Conservation (phyloP, 1,284 basidiomycete genomes). For the Leccinum discolor region DNA sequence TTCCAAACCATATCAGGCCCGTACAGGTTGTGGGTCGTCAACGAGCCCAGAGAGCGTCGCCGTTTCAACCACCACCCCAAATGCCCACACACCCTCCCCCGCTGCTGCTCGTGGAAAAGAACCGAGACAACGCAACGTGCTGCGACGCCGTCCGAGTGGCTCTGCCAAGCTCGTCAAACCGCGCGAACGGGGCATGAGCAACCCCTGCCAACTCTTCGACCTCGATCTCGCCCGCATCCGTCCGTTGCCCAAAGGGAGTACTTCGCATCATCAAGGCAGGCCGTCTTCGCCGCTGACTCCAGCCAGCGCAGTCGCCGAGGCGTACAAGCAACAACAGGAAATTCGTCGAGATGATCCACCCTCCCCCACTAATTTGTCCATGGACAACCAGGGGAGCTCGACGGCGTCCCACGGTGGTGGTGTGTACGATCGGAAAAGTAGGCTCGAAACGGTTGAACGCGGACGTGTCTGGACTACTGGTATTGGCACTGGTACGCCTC, state of each 20-base stretch:
- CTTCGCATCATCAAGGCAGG: not conserved
- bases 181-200: conserved; percentile 16
- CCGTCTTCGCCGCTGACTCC: conserved; percentile 44
- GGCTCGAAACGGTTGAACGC: conserved; percentile 8
- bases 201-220: not conserved
- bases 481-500: not conserved
- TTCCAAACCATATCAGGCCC: conserved; percentile 4
- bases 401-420: conserved; percentile 7
- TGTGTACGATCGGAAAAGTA: conserved; percentile 12
- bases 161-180: conserved; percentile 30
- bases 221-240: not conserved
- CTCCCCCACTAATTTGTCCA: conserved; percentile 9
- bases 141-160: conserved; percentile 45
- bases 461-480: not conserved
- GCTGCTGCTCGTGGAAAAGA: conserved; percentile 15
- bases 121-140: conserved; percentile 42
- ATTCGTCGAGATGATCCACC: conserved; percentile 22
- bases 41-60: conserved; percentile 16
- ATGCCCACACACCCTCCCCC: not conserved
- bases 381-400: conserved; percentile 11
- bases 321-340: conserved; percentile 55
- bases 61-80: not conserved
- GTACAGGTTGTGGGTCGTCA: not conserved
- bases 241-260: conserved; percentile 1
- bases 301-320: conserved; percentile 54